Evolutionary conservation across 352 stramenopile species (phyloP), one percentile per base, ranked within the genome.

Genomic region (Phytophthora sansomeana): DNA sequence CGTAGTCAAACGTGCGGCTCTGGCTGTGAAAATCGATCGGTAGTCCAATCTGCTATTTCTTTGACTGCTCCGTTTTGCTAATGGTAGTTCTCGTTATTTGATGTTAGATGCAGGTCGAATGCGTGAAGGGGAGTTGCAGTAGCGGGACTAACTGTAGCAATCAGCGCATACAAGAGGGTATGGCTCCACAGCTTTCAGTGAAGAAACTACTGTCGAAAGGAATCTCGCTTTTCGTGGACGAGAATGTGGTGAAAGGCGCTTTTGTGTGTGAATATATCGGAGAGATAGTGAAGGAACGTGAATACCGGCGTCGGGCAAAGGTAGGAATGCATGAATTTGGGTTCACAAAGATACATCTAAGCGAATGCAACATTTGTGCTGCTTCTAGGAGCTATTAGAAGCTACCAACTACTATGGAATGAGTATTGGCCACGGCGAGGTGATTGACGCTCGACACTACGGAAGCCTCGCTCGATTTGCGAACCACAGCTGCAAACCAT

Each of bases 221-320:
- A 5, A 53, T 66, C 3, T 30, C 47, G n/a, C n/a, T 17, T 19
- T 58, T 36, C 32, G 32, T 36, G 32, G 32, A 36, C 13, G 8
- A 36, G 32, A 10, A 36, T 36, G 7, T 36, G 13, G 32, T 9
- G n/a, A n/a, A n/a, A n/a, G n/a, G n/a, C n/a, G n/a, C n/a, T n/a
- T 66, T 66, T 41, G 48, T 58, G 26, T 58, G 57, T 17, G 16
- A 58, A 28, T 65, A 65, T 29, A 53, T 41, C 0, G 39, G 58
- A 2, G 58, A 66, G 39, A 28, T 58, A 10, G 26, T 66, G 17
- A 10, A 7, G 9, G 7, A 14, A 14, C 32, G 32, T 7, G 32
- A 36, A 36, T 58, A 58, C 24, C 39, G 5, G 13, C 47, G 28
- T 4, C 35, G 48, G 19, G 26, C n/a, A n/a, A n/a, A n/a, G n/a